These are phyloP conservation scores for Cruciata laevipes DNA, from an alignment of 257 asterid species.

Conservation along the genomic window DNA sequence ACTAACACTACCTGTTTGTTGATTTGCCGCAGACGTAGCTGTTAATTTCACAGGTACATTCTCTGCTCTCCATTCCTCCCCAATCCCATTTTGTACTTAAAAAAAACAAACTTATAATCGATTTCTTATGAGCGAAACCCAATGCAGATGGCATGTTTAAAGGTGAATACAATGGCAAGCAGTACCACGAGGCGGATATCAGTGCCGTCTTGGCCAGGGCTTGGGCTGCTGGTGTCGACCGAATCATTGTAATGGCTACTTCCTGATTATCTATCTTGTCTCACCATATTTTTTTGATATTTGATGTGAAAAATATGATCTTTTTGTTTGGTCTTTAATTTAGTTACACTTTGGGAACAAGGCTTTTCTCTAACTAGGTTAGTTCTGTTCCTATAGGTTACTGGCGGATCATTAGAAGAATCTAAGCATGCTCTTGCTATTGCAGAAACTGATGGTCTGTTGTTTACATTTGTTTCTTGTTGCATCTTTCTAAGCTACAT, in stretches of 20 bases:
- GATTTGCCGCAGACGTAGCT: slow-evolving; percentile 62
- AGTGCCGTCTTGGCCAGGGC: slow-evolving; percentile 81
- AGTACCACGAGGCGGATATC: slow-evolving; percentile 70
- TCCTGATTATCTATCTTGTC: slow-evolving; percentile 5
- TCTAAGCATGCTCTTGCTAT: slow-evolving; percentile 92
- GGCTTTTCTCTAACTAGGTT: slow-evolving; percentile 1
- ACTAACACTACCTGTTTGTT: slow-evolving; percentile 9
- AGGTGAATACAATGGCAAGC: slow-evolving; percentile 94
- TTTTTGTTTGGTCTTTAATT: neutral
- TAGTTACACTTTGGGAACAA: neutral
- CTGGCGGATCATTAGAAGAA: slow-evolving; percentile 93
- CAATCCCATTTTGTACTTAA: neutral
- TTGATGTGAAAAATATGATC: neutral
- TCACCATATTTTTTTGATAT: neutral
- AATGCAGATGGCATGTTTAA: slow-evolving; percentile 78
- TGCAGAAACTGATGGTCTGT: slow-evolving; percentile 89
- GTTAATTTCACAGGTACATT: slow-evolving; percentile 82
- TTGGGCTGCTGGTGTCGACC: slow-evolving; percentile 90
- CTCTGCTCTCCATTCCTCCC: neutral
- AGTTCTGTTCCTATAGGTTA: slow-evolving; percentile 45
- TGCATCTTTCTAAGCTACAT: neutral
- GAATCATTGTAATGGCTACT: slow-evolving; percentile 53
- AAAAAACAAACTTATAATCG: neutral
- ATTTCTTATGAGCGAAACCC: slow-evolving; percentile 2
- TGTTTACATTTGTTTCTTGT: slow-evolving; percentile 12